Evolutionary conservation across 805 yeast species (phyloP).

Genomic region (Candida easanensis): DNA sequence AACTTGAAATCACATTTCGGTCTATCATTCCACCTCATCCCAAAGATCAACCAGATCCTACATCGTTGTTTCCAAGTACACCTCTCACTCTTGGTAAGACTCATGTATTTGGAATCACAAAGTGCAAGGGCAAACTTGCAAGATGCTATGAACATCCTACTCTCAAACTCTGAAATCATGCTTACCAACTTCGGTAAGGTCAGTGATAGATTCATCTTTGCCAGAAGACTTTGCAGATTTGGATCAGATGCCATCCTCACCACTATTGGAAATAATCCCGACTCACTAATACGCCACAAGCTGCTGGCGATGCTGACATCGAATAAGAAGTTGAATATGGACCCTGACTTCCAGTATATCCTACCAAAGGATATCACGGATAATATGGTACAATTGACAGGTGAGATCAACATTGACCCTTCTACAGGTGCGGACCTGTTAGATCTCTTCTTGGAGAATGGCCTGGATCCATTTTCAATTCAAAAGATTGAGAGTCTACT

Average conservation of each 20-base stretch:
- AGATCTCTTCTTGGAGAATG: constrained; percentile 5
- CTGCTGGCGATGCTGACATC: neutral
- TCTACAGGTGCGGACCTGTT: constrained; percentile 1
- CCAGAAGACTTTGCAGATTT: constrained; percentile 3
- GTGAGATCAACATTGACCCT: constrained; percentile 3
- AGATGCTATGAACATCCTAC: constrained; percentile 1
- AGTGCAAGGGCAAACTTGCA: constrained; percentile 3
- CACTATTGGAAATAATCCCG: constrained; percentile 1
- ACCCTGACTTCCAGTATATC: constrained; percentile 8
- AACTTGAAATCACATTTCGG: constrained; percentile 17
- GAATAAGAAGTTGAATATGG: neutral
- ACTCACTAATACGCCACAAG: constrained; percentile 3
- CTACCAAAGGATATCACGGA: constrained; percentile 11
- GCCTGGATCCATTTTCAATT: constrained; percentile 10
- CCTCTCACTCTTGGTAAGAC: constrained; percentile 11
- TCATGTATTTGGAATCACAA: constrained; percentile 4
- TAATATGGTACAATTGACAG: neutral
- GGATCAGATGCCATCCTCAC: constrained; percentile 7
- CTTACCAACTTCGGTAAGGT: constrained; percentile 8
- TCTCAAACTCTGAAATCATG: constrained; percentile 8
- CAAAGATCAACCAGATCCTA: constrained; percentile 13
- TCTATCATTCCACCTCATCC: constrained; percentile 12
- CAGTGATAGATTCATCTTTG: constrained; percentile 4
- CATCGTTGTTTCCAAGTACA: constrained; percentile 17
- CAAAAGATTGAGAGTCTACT: constrained; percentile 9